Conservation (phyloP, 1,284 basidiomycete genomes). For the Ganoderma lingzhi region DNA sequence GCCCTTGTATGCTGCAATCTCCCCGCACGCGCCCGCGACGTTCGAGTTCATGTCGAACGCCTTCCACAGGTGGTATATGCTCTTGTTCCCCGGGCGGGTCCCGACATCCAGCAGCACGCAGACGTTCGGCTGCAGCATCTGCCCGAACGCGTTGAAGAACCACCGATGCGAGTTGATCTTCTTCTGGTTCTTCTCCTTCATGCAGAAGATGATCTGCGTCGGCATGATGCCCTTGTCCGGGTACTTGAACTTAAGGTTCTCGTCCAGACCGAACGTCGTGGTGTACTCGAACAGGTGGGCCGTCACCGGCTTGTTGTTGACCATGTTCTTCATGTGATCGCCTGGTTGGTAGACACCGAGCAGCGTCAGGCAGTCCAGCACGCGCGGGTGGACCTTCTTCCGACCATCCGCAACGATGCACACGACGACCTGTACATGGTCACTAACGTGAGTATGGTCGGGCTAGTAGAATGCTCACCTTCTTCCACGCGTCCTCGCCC, state of each 20-base stretch:
- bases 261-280: slow-evolving; percentile 88
- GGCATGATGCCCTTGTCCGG: slow-evolving; percentile 96
- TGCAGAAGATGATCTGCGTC: slow-evolving; percentile 90
- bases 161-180: slow-evolving; percentile 97
- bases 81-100: slow-evolving; percentile 85
- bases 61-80: slow-evolving; percentile 95
- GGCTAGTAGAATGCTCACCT: slow-evolving; percentile 54
- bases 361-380: slow-evolving; percentile 90
- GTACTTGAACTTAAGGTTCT: slow-evolving; percentile 92
- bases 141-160: slow-evolving; percentile 94
- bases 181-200: slow-evolving; percentile 96
- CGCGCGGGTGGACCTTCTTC: slow-evolving; percentile 91
- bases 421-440: slow-evolving; percentile 79
- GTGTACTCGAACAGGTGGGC: slow-evolving; percentile 98
- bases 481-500: slow-evolving; percentile 98
- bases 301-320: slow-evolving; percentile 89
- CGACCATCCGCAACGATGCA: slow-evolving; percentile 97
- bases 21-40: slow-evolving; percentile 94
- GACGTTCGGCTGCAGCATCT: slow-evolving; percentile 85
- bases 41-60: slow-evolving; percentile 93
- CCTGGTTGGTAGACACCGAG: slow-evolving; percentile 82
- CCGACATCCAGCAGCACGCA: slow-evolving; percentile 94
- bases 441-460: neutral
- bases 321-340: slow-evolving; percentile 89
- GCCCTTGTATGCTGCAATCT: slow-evolving; percentile 94